These are phyloP conservation scores for Lupinus albus DNA, from an alignment of 306 rosid genomes.

Conservation along the genomic window DNA sequence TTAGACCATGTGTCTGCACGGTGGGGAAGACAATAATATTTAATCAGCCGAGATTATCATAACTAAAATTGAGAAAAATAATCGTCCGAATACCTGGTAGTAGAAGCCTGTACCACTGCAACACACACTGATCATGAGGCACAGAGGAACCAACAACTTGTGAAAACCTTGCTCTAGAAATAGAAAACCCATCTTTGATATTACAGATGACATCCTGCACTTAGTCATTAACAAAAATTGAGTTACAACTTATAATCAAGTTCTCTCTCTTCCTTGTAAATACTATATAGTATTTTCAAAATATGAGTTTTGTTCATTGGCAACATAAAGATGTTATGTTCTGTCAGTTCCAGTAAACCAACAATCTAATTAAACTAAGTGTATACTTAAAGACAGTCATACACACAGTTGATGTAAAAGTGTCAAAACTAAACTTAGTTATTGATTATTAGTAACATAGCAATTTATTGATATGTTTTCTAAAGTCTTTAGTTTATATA, in stretches of 20 bases:
- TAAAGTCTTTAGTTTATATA: background rate
- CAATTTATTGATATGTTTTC: background rate
- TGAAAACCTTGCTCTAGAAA: constrained; percentile 88
- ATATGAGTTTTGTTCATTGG: constrained; percentile 9
- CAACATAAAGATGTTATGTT: background rate
- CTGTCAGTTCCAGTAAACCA: background rate
- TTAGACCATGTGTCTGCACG: constrained; percentile 80
- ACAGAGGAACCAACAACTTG: constrained; percentile 67
- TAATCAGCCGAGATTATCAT: constrained; percentile 1
- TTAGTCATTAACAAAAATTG: constrained; percentile 17
- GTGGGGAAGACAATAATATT: constrained; percentile 24
- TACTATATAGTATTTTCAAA: background rate
- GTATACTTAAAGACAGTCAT: constrained; percentile 4
- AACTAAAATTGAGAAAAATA: background rate
- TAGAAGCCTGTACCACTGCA: constrained; percentile 83
- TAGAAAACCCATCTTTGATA: constrained; percentile 89
- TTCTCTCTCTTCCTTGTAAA: background rate
- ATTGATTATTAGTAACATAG: background rate
- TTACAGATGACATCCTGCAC: constrained; percentile 83
- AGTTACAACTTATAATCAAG: constrained; percentile 2
- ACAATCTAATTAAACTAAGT: background rate
- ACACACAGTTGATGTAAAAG: background rate
- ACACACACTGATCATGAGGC: constrained; percentile 69
- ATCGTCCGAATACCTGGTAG: constrained; percentile 62
- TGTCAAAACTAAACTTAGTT: constrained; percentile 7